Evolutionary conservation across 352 stramenopile species (phyloP).

Genomic region (Globisporangium acanthophoron): DNA sequence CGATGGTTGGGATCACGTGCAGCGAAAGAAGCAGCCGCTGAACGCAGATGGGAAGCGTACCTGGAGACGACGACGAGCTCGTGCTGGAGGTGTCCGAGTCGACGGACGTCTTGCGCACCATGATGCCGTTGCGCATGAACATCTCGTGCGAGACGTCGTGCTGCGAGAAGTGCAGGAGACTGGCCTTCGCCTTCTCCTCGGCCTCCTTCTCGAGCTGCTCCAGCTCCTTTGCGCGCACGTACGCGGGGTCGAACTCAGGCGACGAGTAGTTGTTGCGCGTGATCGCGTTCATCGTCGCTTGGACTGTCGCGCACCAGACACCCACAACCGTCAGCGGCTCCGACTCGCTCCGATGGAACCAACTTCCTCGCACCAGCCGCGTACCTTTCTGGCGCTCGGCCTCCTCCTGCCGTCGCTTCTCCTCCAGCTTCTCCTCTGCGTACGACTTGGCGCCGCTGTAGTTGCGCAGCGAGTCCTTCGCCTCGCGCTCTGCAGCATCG

Average conservation of each 20-base stretch:
- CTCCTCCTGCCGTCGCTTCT: slow-evolving; percentile 53
- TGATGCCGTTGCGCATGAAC: slow-evolving; percentile 60
- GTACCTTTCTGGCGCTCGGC: slow-evolving; percentile 31
- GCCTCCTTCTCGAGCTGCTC: slow-evolving; percentile 43
- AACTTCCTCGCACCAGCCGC: no score
- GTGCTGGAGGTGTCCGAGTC: slow-evolving; percentile 13
- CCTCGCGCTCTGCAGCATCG: slow-evolving; percentile 22
- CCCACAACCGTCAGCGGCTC: no score
- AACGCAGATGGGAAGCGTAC: slow-evolving; percentile 2
- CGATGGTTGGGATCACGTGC: neutral
- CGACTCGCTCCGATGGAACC: no score
- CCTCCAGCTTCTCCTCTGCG: slow-evolving; percentile 54
- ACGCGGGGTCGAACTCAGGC: slow-evolving; percentile 42
- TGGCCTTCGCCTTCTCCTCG: slow-evolving; percentile 50
- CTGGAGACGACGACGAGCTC: slow-evolving; percentile 6
- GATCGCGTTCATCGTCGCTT: slow-evolving; percentile 27
- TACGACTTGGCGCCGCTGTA: slow-evolving; percentile 44
- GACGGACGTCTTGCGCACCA: slow-evolving; percentile 27
- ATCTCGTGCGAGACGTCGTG: slow-evolving; percentile 47
- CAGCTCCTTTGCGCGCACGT: slow-evolving; percentile 47
- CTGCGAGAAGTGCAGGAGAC: slow-evolving; percentile 50
- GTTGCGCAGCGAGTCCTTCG: slow-evolving; percentile 28
- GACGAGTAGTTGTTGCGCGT: slow-evolving; percentile 48
- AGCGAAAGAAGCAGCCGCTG: neutral
- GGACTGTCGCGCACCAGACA: slow-evolving; percentile 5